Evolutionary conservation across 495 filamentous ascomycete genomes (phyloP).

Genomic region (Xylaria intraflava): DNA sequence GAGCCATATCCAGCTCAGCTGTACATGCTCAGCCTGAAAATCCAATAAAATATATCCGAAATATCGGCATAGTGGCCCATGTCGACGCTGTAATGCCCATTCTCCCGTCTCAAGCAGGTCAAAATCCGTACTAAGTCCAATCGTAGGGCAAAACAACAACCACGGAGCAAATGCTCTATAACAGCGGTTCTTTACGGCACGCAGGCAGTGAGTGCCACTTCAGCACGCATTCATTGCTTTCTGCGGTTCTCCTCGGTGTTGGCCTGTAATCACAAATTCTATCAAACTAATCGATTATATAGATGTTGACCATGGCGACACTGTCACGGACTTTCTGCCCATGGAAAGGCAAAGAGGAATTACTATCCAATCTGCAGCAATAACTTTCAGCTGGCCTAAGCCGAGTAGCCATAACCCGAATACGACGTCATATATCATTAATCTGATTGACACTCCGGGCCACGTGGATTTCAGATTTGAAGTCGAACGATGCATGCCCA

Average conservation of each 20-base stretch:
- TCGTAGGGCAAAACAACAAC: slow-evolving; percentile 92
- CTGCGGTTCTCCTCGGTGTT: not conserved
- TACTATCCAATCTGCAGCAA: slow-evolving; percentile 95
- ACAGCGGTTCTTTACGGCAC: slow-evolving; percentile 80
- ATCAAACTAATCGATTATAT: slow-evolving; percentile 13
- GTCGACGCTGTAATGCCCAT: slow-evolving; percentile 72
- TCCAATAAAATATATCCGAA: slow-evolving; percentile 56
- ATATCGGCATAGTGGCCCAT: slow-evolving; percentile 98
- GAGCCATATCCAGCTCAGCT: slow-evolving; percentile 3
- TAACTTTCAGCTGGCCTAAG: slow-evolving; percentile 80
- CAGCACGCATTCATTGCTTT: not conserved
- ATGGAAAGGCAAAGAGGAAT: slow-evolving; percentile 91
- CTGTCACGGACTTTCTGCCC: slow-evolving; percentile 94
- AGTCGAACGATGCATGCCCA: slow-evolving; percentile 84
- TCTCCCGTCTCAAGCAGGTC: not conserved
- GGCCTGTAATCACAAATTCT: not conserved
- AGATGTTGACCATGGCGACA: slow-evolving; percentile 97
- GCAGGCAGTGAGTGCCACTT: slow-evolving; percentile 59
- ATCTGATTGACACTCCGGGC: slow-evolving; percentile 95
- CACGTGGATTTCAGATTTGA: slow-evolving; percentile 99
- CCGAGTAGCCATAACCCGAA: slow-evolving; percentile 26
- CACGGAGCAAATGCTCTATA: slow-evolving; percentile 98
- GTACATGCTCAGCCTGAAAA: slow-evolving; percentile 24
- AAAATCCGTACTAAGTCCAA: not conserved
- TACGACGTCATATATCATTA: slow-evolving; percentile 54